phyloP scores from a whole-genome alignment of 768 basidiomycete genomes.

The Mycena albidolilacea region DNA sequence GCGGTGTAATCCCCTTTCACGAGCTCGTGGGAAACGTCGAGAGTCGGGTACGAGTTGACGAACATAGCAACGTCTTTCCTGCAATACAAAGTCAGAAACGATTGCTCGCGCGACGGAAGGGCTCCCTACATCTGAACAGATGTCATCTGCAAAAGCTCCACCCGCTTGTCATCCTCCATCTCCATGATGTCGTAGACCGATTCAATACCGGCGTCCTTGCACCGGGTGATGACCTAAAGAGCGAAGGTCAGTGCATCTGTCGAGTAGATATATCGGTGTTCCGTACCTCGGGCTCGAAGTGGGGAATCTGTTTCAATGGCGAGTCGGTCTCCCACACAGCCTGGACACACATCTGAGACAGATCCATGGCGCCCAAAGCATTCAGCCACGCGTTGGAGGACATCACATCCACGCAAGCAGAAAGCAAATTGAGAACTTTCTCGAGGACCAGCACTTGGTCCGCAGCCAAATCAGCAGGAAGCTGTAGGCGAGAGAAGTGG shows the following conservation, averaged over 20 bases:
- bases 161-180: constrained; percentile 94
- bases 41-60: constrained; percentile 97
- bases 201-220: constrained; percentile 85
- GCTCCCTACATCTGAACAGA: constrained; percentile 84
- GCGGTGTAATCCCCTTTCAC: constrained; percentile 91
- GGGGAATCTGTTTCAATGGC: constrained; percentile 95
- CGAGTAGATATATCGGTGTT: neutral
- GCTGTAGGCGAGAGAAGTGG: constrained; percentile 93
- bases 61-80: constrained; percentile 96
- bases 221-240: constrained; percentile 82
- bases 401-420: constrained; percentile 98
- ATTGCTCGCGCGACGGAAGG: neutral
- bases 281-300: constrained; percentile 90
- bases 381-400: constrained; percentile 96
- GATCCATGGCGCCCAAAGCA: constrained; percentile 96
- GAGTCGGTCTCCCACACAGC: constrained; percentile 98
- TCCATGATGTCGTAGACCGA: constrained; percentile 99
- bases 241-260: neutral
- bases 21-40: constrained; percentile 92
- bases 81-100: constrained; percentile 38
- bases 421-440: constrained; percentile 91
- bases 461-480: constrained; percentile 94
- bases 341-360: constrained; percentile 99
- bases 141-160: constrained; percentile 86
- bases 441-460: constrained; percentile 91